Evolutionary conservation across 2,329 filamentous ascomycete species (phyloP).

Genomic region (Cordyceps javanica): DNA sequence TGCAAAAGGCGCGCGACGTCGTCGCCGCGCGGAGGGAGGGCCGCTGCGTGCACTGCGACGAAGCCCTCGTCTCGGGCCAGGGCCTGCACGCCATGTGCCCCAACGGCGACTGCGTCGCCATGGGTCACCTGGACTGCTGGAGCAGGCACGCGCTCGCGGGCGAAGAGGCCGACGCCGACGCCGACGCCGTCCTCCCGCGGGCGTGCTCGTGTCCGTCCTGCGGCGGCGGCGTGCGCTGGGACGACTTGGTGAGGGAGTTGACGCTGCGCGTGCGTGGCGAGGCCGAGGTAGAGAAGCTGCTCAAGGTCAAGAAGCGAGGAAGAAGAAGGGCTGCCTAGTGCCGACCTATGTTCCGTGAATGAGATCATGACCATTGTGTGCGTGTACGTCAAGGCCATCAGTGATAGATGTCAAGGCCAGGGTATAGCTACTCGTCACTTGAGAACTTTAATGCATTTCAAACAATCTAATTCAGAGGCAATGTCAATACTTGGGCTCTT

Average conservation of each 20-base stretch:
- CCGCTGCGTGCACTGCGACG: conserved; percentile 46
- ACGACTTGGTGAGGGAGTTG: conserved; percentile 74
- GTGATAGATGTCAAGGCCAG: neutral
- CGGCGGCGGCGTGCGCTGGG: conserved; percentile 58
- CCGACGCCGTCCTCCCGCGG: conserved; percentile 55
- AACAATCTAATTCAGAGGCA: too few relatives aligned
- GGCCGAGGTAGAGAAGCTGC: conserved; percentile 63
- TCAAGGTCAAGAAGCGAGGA: conserved; percentile 44
- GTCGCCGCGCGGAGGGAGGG: conserved; percentile 52
- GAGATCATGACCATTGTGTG: neutral
- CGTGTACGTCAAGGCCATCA: too few relatives aligned
- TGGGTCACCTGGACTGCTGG: conserved; percentile 57
- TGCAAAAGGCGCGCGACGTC: conserved; percentile 48
- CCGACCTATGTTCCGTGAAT: neutral
- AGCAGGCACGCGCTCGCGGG: conserved; percentile 42
- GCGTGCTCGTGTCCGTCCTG: conserved; percentile 69
- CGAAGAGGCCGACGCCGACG: conserved; percentile 24
- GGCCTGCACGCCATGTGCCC: conserved; percentile 55
- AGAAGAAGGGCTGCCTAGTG: conserved; percentile 20
- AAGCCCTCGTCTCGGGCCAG: conserved; percentile 36
- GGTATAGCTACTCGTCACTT: too few relatives aligned
- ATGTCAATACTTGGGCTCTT: too few relatives aligned
- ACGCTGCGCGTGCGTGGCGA: conserved; percentile 65
- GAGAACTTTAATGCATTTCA: too few relatives aligned
- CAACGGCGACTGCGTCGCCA: conserved; percentile 45